These are phyloP conservation scores for Rubia peregrina DNA, from an alignment of 305 asterid genomes.

Conservation along the genomic window DNA sequence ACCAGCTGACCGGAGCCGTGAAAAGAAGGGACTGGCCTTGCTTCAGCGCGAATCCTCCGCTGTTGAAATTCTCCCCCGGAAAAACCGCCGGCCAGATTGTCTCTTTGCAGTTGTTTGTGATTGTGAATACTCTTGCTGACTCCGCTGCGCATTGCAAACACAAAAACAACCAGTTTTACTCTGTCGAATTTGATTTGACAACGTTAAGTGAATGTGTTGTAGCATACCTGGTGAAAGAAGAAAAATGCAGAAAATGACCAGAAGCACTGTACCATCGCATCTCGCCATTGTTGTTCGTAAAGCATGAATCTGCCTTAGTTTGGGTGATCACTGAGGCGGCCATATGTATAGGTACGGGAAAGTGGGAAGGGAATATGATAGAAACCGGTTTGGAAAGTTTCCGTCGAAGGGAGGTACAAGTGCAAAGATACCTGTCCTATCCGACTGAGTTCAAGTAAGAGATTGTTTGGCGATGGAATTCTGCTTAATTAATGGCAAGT, in stretches of 20 bases:
- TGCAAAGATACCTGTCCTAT: constrained; percentile 30
- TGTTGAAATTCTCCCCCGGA: constrained; percentile 62
- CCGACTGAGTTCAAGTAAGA: not conserved
- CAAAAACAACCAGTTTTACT: no score
- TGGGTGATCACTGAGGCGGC: not conserved
- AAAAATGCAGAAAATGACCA: constrained; percentile 7
- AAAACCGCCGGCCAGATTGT: constrained; percentile 78
- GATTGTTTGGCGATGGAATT: not conserved
- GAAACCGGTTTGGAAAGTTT: constrained; percentile 4
- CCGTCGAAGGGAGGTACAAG: constrained; percentile 25
- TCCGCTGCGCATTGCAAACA: constrained; percentile 31
- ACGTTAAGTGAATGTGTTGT: not conserved
- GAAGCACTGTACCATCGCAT: not conserved
- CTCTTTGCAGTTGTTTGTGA: constrained; percentile 64
- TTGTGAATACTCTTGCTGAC: constrained; percentile 62
- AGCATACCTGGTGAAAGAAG: constrained; percentile 22
- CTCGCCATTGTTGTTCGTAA: constrained; percentile 4
- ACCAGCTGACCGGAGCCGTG: constrained; percentile 70
- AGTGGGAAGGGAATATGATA: not conserved
- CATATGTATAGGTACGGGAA: not conserved
- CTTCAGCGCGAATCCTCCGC: constrained; percentile 62
- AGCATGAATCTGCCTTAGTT: not conserved
- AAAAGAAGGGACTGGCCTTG: constrained; percentile 47
- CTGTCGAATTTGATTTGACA: no score
- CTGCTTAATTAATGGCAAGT: not conserved